phyloP scores from a whole-genome alignment of 495 filamentous ascomycete genomes.

The Aspergillus cavernicola region DNA sequence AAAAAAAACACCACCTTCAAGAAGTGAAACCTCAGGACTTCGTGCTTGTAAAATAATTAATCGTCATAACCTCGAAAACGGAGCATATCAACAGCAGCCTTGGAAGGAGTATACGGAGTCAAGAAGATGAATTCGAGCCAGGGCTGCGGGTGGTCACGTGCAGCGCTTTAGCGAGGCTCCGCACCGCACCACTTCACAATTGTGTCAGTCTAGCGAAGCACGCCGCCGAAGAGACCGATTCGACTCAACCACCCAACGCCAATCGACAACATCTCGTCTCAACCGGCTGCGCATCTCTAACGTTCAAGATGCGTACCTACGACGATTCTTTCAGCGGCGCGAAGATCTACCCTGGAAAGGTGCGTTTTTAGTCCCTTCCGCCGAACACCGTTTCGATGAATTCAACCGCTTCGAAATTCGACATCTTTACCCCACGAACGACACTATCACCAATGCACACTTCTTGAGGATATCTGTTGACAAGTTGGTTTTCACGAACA shows the following conservation, averaged over 20 bases:
- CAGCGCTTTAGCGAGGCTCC: constrained; percentile 44
- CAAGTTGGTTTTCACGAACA: constrained; percentile 39
- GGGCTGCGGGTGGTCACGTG: constrained; percentile 46
- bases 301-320: constrained; percentile 93
- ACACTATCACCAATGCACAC: not conserved
- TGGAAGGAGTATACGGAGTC: not conserved
- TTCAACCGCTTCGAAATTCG: constrained; percentile 10
- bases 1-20: too few species aligned
- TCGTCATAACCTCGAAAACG: not conserved
- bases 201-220: constrained; percentile 33
- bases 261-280: constrained; percentile 38
- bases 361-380: constrained; percentile 48
- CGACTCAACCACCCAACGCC: constrained; percentile 50
- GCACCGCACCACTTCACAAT: constrained; percentile 44
- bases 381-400: not conserved
- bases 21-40: too few species aligned
- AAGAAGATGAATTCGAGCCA: not conserved
- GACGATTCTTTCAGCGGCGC: constrained; percentile 96
- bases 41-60: too few species aligned
- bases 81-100: not conserved
- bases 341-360: constrained; percentile 99
- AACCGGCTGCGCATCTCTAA: constrained; percentile 46
- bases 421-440: not conserved
- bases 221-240: constrained; percentile 43
- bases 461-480: constrained; percentile 25